Evolutionary conservation across 345 rosid species (phyloP).

Genomic region (Turritis glabra): DNA sequence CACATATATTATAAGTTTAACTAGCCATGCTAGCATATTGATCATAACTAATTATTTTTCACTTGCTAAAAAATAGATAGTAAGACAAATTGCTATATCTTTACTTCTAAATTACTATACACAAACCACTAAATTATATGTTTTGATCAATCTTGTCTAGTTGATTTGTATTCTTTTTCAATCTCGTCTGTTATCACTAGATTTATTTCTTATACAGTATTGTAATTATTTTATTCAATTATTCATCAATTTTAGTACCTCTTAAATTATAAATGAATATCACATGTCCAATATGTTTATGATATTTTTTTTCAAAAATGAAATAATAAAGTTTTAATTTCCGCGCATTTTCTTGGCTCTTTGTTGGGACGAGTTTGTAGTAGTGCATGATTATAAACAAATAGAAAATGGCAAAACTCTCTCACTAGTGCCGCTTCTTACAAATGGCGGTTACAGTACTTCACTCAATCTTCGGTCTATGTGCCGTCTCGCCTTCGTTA

Average conservation of each 20-base stretch:
- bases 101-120: too few relatives aligned
- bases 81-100: too few relatives aligned
- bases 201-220: not conserved
- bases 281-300: not conserved
- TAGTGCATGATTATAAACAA: not conserved
- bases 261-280: not conserved
- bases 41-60: too few relatives aligned
- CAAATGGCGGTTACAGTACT: slow-evolving; percentile 18
- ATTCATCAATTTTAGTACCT: too few relatives aligned
- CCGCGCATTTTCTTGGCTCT: slow-evolving; percentile 20
- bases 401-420: not conserved
- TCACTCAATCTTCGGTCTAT: not conserved
- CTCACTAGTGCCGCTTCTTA: not conserved
- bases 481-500: not conserved
- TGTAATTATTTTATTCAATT: too few relatives aligned
- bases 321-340: not conserved
- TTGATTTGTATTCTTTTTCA: not conserved
- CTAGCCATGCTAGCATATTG: too few relatives aligned
- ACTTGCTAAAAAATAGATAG: too few relatives aligned
- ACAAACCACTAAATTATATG: not conserved
- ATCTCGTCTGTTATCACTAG: not conserved
- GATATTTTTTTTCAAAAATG: not conserved
- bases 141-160: too few relatives aligned
- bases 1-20: too few relatives aligned
- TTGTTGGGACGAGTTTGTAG: not conserved